Base-by-base conservation (phyloP, 2,329 filamentous ascomycete genomes). In the Penicillium polonicum region DNA sequence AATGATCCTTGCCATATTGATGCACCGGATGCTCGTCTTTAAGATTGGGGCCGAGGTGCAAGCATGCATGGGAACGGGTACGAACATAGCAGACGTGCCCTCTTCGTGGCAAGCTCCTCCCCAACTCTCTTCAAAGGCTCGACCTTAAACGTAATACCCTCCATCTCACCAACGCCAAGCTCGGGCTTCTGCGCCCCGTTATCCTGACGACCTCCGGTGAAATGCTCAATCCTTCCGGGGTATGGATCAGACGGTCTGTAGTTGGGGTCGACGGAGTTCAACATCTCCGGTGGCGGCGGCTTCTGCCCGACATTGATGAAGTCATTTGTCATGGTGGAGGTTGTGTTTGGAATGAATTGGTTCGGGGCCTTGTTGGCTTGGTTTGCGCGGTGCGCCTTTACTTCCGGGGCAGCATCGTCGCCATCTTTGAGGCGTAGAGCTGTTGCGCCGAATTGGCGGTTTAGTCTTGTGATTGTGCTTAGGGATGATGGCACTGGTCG, bases 41-140 rank as follows among this genome's bases (percentile, higher is more conserved):
- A 3, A 5, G 5, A 33, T 17, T 43, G 29, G 15, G 13, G 36
- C 8, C 6, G 6, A 25, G 45, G 10, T 48, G 42, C 12, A n/a
- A 33, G 41, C 8, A 21, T 35, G 43, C 46, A 43, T n/a, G 29
- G 51, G 36, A 46, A 52, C 5, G 60, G 23, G 23, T 38, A 78
- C 78, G 60, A 64, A 80, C 77, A 90, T 78, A 89, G 81, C 71
- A 99, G 85, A 64, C 94, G 87, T 41, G 94, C 92, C 67, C 93
- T 87, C 86, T 89, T 96, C 36, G 93, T 99, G 66, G 85, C 83
- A 46, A 84, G 79, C 78, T 94, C 90, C 77, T 99, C 94, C 68
- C 92, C 92, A 9, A 83, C 84, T 50, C 94, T 85, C 60, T 89
- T 86, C 65, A 97, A 77, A n/a, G 94, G 94, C 81, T 96, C 91